These are phyloP conservation scores for Cladosporium colombiae DNA, from an alignment of 2,329 filamentous ascomycete species.

Conservation along the genomic window DNA sequence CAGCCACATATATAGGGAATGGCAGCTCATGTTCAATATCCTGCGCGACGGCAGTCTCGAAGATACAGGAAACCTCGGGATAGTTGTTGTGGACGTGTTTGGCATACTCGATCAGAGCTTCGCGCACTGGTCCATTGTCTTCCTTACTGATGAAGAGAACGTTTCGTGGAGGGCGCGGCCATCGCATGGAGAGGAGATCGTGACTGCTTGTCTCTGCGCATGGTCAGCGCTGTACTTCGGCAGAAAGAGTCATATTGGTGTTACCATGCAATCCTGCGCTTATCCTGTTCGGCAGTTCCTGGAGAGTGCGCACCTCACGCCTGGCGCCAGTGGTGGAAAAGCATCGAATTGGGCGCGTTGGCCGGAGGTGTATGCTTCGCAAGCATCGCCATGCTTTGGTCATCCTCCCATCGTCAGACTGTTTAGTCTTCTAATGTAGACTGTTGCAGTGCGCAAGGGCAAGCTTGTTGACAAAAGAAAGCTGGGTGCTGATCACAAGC, in stretches of 20 bases:
- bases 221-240: constrained; percentile 27
- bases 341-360: constrained; percentile 32
- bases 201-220: constrained; percentile 55
- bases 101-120: constrained; percentile 60
- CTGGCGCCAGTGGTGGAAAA: constrained; percentile 54
- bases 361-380: constrained; percentile 22
- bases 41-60: constrained; percentile 74
- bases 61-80: constrained; percentile 75
- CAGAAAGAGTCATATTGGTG: not conserved
- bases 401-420: constrained; percentile 35
- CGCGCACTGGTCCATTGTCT: constrained; percentile 55
- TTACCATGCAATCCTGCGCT: constrained; percentile 66
- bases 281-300: constrained; percentile 56
- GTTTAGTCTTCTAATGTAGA: not conserved
- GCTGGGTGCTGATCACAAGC: constrained; percentile 11
- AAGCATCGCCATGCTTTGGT: constrained; percentile 31
- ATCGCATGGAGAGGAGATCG: constrained; percentile 65
- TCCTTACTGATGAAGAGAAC: constrained; percentile 70
- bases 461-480: constrained; percentile 6
- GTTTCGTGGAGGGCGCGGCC: constrained; percentile 68
- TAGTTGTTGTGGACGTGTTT: constrained; percentile 78
- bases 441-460: not conserved
- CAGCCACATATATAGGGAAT: constrained; percentile 68
- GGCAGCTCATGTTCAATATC: constrained; percentile 69
- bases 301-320: constrained; percentile 53